A percentile compares a stretch with the other conserved stretches of the same genome.
Evolutionary conservation across 331 rosid genomes (phyloP).

Genomic region (Spiraea crenata): DNA sequence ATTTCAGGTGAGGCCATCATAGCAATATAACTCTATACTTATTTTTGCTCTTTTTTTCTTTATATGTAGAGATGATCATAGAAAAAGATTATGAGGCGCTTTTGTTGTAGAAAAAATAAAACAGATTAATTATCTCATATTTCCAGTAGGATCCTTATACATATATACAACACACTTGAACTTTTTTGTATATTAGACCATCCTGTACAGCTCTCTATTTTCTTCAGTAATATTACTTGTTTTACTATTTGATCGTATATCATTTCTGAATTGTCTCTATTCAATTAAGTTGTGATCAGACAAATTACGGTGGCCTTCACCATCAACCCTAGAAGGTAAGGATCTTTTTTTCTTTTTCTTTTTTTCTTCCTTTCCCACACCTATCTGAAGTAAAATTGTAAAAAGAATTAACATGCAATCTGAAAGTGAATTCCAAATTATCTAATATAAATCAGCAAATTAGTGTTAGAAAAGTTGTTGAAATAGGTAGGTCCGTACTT

Average conservation of each 20-base stretch:
- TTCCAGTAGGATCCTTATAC: slow-evolving; percentile 17
- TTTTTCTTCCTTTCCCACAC: neutral
- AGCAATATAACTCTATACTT: slow-evolving; percentile 40
- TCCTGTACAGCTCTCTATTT: neutral
- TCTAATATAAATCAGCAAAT: neutral
- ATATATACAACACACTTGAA: neutral
- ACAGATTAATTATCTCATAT: slow-evolving; percentile 18
- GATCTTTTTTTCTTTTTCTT: neutral
- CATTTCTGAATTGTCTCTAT: neutral
- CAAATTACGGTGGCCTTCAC: neutral
- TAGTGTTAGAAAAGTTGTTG: too few species aligned
- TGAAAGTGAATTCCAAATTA: slow-evolving; percentile 5
- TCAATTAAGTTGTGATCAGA: neutral
- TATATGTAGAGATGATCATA: slow-evolving; percentile 34
- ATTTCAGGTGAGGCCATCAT: slow-evolving; percentile 13
- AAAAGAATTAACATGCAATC: slow-evolving; percentile 2
- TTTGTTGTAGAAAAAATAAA: slow-evolving; percentile 39
- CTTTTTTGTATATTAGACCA: neutral
- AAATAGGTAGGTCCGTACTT: too few species aligned
- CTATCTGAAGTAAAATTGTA: neutral
- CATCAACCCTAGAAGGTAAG: slow-evolving; percentile 6
- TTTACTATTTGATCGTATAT: neutral
- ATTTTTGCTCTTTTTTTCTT: slow-evolving; percentile 22
- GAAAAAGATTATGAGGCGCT: slow-evolving; percentile 12
- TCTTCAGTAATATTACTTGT: neutral